These are phyloP conservation scores for Leavenworthia alabamica DNA, from an alignment of 345 rosid genomes.

Conservation along the genomic window DNA sequence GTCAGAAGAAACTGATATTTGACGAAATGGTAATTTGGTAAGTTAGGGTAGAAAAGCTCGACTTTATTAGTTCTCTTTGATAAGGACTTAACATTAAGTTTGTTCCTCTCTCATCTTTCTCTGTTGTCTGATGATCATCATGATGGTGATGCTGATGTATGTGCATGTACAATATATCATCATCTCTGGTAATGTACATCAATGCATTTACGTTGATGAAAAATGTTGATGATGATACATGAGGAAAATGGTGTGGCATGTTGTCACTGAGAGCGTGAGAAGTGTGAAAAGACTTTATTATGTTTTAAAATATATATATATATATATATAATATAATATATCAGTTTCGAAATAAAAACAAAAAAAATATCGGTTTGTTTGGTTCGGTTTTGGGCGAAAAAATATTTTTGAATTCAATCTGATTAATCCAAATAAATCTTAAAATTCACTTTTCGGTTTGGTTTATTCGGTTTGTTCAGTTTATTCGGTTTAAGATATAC, in stretches of 20 bases:
- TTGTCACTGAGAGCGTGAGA: constrained; percentile 17
- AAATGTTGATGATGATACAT: background rate
- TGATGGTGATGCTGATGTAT: constrained; percentile 26
- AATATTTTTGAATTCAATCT: too few species aligned
- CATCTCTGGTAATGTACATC: constrained; percentile 20
- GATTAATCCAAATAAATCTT: too few species aligned
- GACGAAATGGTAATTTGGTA: constrained; percentile 21
- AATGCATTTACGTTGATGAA: constrained; percentile 1
- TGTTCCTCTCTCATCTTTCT: constrained; percentile 14
- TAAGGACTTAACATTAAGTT: constrained; percentile 27
- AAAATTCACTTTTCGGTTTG: too few species aligned
- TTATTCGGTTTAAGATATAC: too few species aligned
- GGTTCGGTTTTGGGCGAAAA: too few species aligned
- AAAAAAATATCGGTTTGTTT: too few species aligned
- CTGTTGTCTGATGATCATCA: constrained; percentile 14
- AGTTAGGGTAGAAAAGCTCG: constrained; percentile 1
- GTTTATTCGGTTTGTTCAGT: too few species aligned
- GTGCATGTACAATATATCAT: constrained; percentile 25
- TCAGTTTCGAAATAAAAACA: too few species aligned
- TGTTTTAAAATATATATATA: too few species aligned
- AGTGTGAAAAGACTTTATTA: constrained; percentile 2
- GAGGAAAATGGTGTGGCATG: constrained; percentile 5
- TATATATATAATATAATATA: too few species aligned
- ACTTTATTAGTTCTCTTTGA: constrained; percentile 28
- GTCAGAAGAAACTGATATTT: constrained; percentile 29